Evolutionary conservation across 2,329 filamentous ascomycete species (phyloP), one percentile per base, ranked within the genome.

Genomic region (Curvularia sp.): DNA sequence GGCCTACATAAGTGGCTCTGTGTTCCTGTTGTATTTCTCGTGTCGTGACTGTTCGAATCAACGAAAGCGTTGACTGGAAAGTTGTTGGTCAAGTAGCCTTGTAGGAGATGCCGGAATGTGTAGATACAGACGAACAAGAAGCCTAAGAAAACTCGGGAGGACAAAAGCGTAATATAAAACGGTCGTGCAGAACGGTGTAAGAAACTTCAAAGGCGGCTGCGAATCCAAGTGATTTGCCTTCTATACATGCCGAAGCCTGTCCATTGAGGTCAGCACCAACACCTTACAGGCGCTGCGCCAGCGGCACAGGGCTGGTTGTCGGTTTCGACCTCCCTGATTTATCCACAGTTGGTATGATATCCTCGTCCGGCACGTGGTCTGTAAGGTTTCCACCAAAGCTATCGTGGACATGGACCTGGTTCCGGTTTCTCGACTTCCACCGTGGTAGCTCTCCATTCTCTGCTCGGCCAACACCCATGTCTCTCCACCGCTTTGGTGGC

Each of bases 401-500:
- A 49, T 74, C 70, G 28, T 63, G 61, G 1, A 77, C 64, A 13
- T 65, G 55, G 5, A 76, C 71, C 19, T 59, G 59, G 30, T 76
- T 75, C 51, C 73, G 69, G 21, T 38, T 38, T 21, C 60, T 53
- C 21, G 67, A 61, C 62, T 78, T 78, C 74, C 76, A 78, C 36
- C 61, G 66, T 2, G 76, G 76, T 23, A 55, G 58, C 51, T 69
- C 58, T 12, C 74, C 74, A 13, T 64, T 53, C 23, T 60, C 36
- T 13, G 72, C 66, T 38, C 67, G 73, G 1, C 76, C 76, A 5
- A 81, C 76, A 19, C 79, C 80, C 77, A 79, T 78, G 18, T 78
- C 78, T 57, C 82, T 80, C 76, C 81, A 84, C 65, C 80, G 81
- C 71, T 80, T 81, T 36, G 81, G 81, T n/a, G 85, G 84, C 64